Percentiles rank a stretch among this genome's conserved stretches.
phyloP scores from a whole-genome alignment of 345 rosid species.

The Diplotaxis tenuifolia region DNA sequence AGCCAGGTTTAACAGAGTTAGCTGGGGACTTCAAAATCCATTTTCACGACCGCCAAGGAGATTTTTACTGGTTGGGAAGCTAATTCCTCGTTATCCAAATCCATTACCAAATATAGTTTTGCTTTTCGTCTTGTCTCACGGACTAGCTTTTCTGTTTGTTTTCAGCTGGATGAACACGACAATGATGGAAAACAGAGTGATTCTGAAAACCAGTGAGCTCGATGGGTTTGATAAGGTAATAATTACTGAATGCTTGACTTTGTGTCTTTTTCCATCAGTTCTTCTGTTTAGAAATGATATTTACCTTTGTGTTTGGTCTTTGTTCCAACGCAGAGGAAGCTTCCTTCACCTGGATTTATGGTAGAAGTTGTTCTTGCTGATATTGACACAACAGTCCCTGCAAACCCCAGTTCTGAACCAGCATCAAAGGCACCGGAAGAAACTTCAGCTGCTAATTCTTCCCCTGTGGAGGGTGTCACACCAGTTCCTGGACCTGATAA shows the following conservation, averaged over 20 bases:
- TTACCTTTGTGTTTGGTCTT: conserved; percentile 7
- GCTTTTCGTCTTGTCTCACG: conserved; percentile 11
- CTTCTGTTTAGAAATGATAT: background rate
- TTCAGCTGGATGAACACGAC: conserved; percentile 84
- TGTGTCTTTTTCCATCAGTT: background rate
- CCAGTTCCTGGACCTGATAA: conserved; percentile 42
- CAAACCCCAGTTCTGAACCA: conserved; percentile 35
- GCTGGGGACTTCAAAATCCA: conserved; percentile 83
- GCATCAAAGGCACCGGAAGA: conserved; percentile 42
- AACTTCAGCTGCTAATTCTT: conserved; percentile 38
- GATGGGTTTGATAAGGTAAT: conserved; percentile 81
- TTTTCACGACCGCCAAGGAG: conserved; percentile 88
- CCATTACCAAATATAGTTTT: background rate
- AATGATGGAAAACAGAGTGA: conserved; percentile 74
- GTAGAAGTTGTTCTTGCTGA: conserved; percentile 73
- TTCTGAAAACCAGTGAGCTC: conserved; percentile 59
- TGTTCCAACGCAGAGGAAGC: conserved; percentile 58
- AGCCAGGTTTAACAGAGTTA: conserved; percentile 78
- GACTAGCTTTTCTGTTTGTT: background rate
- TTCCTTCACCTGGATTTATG: conserved; percentile 87
- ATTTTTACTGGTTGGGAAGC: conserved; percentile 75
- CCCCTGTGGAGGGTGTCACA: conserved; percentile 34
- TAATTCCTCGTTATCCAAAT: background rate
- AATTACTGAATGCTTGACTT: conserved; percentile 3
- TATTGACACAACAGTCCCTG: conserved; percentile 37